A percentile compares a stretch with the other conserved stretches of the same genome.
These are phyloP conservation scores for Fusarium sp. DNA, from an alignment of 2,329 filamentous ascomycete species.

Conservation along the genomic window DNA sequence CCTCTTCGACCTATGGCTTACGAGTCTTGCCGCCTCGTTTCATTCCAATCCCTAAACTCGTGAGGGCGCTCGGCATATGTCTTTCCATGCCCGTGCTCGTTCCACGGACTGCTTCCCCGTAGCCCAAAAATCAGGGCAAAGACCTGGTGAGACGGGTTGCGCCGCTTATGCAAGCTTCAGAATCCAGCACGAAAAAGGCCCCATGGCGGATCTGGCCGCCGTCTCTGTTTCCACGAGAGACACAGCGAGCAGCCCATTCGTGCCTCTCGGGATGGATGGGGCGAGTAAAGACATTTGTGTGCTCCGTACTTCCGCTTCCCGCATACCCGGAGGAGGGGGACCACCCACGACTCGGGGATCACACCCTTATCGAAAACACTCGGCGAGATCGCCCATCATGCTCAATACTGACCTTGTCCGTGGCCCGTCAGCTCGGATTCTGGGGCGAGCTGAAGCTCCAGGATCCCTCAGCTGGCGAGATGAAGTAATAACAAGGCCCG, in stretches of 20 bases:
- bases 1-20: slow-evolving; percentile 26
- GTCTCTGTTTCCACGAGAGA: slow-evolving; percentile 37
- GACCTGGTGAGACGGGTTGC: slow-evolving; percentile 25
- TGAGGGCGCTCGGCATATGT: slow-evolving; percentile 17
- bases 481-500: slow-evolving; percentile 38
- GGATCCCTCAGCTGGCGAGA: slow-evolving; percentile 37
- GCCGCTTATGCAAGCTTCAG: slow-evolving; percentile 48
- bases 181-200: slow-evolving; percentile 34
- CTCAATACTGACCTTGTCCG: slow-evolving; percentile 13
- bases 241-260: slow-evolving; percentile 39
- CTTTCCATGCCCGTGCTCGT: slow-evolving; percentile 12
- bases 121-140: slow-evolving; percentile 22
- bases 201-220: slow-evolving; percentile 35
- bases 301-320: slow-evolving; percentile 32
- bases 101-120: slow-evolving; percentile 31
- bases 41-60: slow-evolving; percentile 15
- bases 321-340: slow-evolving; percentile 3
- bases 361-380: slow-evolving; percentile 32
- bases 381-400: slow-evolving; percentile 32
- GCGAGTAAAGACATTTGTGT: slow-evolving; percentile 31
- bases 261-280: slow-evolving; percentile 27
- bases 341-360: slow-evolving; percentile 31
- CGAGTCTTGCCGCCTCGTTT: slow-evolving; percentile 32
- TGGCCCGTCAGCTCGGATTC: slow-evolving; percentile 3
- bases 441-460: slow-evolving; percentile 37